These are phyloP conservation scores for Lathyrus tuberosus DNA, from an alignment of 306 rosid genomes.

Conservation along the genomic window DNA sequence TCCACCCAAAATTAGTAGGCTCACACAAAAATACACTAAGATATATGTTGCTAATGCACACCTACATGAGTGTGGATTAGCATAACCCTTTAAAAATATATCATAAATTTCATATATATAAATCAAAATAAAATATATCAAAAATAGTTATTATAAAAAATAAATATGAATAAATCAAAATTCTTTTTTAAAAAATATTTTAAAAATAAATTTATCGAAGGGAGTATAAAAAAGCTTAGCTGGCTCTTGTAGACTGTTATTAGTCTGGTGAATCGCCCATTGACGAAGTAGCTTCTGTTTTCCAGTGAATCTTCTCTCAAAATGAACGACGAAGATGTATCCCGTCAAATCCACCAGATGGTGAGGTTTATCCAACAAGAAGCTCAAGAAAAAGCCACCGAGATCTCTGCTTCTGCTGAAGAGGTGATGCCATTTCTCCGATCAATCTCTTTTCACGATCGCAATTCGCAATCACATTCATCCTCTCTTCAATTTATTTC, in stretches of 20 bases:
- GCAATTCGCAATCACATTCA: neutral
- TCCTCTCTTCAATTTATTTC: neutral
- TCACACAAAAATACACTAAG: too few species aligned
- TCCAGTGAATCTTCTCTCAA: slow-evolving; percentile 46
- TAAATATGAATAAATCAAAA: too few species aligned
- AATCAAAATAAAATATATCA: too few species aligned
- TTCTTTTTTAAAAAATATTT: too few species aligned
- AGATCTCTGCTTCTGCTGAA: slow-evolving; percentile 95
- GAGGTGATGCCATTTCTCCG: slow-evolving; percentile 51
- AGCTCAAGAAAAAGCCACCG: slow-evolving; percentile 97
- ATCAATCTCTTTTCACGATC: slow-evolving; percentile 1
- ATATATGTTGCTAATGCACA: too few species aligned
- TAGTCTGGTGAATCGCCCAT: neutral
- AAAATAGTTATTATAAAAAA: too few species aligned
- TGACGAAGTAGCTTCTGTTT: slow-evolving; percentile 14
- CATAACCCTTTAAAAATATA: too few species aligned
- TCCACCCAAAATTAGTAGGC: too few species aligned
- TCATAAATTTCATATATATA: too few species aligned
- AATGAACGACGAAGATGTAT: slow-evolving; percentile 96
- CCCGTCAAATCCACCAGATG: slow-evolving; percentile 99
- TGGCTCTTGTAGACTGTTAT: neutral
- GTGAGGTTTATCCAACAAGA: slow-evolving; percentile 92
- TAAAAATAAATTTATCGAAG: too few species aligned
- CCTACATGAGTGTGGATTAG: too few species aligned
- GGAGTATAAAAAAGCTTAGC: neutral